A percentile compares a stretch with the other conserved stretches of the same genome.
Evolutionary conservation across 768 basidiomycete species (phyloP).

Genomic region (Suillus spraguei): DNA sequence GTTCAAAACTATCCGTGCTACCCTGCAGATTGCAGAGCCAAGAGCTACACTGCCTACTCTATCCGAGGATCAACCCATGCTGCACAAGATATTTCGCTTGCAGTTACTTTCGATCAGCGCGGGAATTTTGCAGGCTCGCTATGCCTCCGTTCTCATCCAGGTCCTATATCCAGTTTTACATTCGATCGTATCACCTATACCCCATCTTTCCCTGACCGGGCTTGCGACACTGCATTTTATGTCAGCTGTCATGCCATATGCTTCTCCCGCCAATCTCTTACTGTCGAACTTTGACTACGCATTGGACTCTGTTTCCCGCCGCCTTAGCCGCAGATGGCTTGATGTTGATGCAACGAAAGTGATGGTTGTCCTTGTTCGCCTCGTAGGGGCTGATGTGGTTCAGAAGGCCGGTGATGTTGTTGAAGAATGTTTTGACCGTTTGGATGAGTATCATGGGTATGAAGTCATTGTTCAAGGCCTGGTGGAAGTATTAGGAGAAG

Average conservation of each 20-base stretch:
- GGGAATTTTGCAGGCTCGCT: conserved; percentile 72
- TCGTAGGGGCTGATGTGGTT: conserved; percentile 87
- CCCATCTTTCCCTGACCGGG: conserved; percentile 75
- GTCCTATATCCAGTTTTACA: conserved; percentile 86
- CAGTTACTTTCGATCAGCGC: conserved; percentile 74
- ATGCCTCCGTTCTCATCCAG: conserved; percentile 73
- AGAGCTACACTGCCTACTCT: conserved; percentile 27
- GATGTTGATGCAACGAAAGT: conserved; percentile 91
- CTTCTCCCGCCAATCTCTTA: conserved; percentile 86
- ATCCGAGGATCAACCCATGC: conserved; percentile 49
- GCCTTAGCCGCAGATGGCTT: conserved; percentile 78
- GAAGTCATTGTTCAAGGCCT: conserved; percentile 83
- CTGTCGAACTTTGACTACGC: conserved; percentile 97
- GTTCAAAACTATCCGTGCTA: conserved; percentile 61
- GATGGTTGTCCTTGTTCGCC: conserved; percentile 77
- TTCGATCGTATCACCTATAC: conserved; percentile 73
- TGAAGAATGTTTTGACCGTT: conserved; percentile 94
- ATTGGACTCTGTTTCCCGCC: conserved; percentile 85
- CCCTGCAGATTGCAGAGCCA: conserved; percentile 48
- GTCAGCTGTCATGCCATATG: conserved; percentile 77
- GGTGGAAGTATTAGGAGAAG: conserved; percentile 83
- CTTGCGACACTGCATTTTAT: conserved; percentile 71
- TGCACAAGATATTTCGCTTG: conserved; percentile 74
- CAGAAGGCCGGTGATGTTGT: conserved; percentile 92
- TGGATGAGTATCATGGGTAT: conserved; percentile 97